Evolutionary conservation across 1,284 basidiomycete genomes (phyloP).

Genomic region (Pseudozyma sp.): DNA sequence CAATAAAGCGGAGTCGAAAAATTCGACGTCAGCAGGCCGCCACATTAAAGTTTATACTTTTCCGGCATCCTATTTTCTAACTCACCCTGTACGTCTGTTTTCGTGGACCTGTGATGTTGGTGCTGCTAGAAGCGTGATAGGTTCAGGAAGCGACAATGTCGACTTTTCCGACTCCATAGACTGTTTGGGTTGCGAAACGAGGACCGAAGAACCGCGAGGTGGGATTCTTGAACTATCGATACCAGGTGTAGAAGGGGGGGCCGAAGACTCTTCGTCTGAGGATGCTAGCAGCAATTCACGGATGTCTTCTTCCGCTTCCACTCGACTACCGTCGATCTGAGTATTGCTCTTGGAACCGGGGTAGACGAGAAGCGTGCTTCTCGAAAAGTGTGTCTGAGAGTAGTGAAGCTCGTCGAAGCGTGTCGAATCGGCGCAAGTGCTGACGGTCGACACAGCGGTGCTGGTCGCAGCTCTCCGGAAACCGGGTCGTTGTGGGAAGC

Average conservation of each 20-base stretch:
- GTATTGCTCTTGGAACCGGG: slow-evolving; percentile 12
- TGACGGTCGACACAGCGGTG: slow-evolving; percentile 12
- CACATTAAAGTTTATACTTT: too few species aligned
- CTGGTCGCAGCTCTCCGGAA: slow-evolving; percentile 25
- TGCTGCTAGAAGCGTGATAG: slow-evolving; percentile 19
- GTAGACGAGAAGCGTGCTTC: slow-evolving; percentile 41
- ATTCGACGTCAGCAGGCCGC: too few species aligned
- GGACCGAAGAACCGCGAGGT: slow-evolving; percentile 18
- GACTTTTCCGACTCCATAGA: slow-evolving; percentile 47
- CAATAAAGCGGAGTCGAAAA: too few species aligned
- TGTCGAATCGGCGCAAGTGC: slow-evolving; percentile 8
- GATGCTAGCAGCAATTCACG: slow-evolving; percentile 31
- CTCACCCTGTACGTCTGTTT: slow-evolving; percentile 26
- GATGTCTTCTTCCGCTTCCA: slow-evolving; percentile 30
- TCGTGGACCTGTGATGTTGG: background rate
- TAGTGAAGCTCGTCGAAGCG: slow-evolving; percentile 44
- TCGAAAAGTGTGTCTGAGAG: slow-evolving; percentile 39
- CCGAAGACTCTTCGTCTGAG: slow-evolving; percentile 38
- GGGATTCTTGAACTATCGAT: slow-evolving; percentile 32
- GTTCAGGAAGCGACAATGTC: slow-evolving; percentile 11
- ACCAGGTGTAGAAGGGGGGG: slow-evolving; percentile 30
- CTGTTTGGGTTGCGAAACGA: slow-evolving; percentile 11
- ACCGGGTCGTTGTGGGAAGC: slow-evolving; percentile 28
- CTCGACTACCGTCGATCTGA: background rate
- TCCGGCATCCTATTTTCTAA: background rate